Conservation (phyloP, 108 stramenopile species). For the Pseudonitzschia delicatissima region DNA sequence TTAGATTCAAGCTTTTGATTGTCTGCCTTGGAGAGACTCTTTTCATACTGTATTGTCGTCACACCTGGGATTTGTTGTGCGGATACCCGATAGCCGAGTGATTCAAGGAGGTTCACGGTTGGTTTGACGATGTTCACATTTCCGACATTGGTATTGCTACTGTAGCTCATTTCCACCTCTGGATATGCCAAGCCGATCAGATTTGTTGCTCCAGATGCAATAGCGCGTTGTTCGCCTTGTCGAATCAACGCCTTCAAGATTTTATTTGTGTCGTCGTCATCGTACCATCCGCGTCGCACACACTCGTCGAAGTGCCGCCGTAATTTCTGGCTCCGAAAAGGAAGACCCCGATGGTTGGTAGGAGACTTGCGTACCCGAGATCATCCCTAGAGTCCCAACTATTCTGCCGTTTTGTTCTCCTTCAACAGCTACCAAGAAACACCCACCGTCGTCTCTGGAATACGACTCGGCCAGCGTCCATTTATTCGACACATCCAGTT, state of each 20-base stretch:
- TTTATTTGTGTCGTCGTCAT: not conserved
- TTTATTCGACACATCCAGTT: constrained; percentile 3
- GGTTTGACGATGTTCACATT: not conserved
- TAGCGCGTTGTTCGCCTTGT: constrained; percentile 11
- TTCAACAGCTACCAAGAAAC: constrained; percentile 9
- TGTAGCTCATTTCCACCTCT: not conserved
- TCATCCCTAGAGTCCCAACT: constrained; percentile 11
- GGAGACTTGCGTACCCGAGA: constrained; percentile 8
- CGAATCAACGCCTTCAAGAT: constrained; percentile 3
- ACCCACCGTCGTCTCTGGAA: constrained; percentile 12
- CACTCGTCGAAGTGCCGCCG: constrained; percentile 12
- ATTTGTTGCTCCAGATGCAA: constrained; percentile 8
- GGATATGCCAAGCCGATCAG: constrained; percentile 19
- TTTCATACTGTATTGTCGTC: constrained; percentile 10
- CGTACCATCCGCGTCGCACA: not conserved
- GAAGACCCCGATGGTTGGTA: constrained; percentile 19
- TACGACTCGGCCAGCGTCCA: constrained; percentile 6
- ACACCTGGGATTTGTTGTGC: constrained; percentile 1
- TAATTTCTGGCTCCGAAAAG: constrained; percentile 1
- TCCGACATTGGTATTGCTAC: not conserved
- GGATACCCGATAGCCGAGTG: constrained; percentile 6
- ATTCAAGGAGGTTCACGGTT: not conserved
- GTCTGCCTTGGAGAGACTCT: constrained; percentile 7
- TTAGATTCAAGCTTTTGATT: not conserved
- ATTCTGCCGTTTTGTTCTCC: not conserved